These are phyloP conservation scores for Exophiala spinifera DNA, from an alignment of 2,329 filamentous ascomycete species.

Conservation along the genomic window DNA sequence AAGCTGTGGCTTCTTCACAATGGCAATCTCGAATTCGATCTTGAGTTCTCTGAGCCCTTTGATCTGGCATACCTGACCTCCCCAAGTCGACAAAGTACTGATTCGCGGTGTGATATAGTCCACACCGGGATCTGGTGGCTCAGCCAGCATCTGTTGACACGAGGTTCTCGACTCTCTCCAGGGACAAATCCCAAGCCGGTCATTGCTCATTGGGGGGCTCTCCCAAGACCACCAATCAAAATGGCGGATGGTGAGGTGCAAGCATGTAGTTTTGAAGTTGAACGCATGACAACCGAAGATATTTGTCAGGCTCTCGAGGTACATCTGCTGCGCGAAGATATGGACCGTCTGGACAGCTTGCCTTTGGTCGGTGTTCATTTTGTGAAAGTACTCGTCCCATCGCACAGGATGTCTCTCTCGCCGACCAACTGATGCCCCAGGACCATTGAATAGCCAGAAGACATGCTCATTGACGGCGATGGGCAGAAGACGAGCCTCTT, in stretches of 20 bases:
- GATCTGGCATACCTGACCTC: slow-evolving; percentile 19
- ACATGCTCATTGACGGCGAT: slow-evolving; percentile 33
- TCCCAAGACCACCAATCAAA: slow-evolving; percentile 35
- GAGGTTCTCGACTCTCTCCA: slow-evolving; percentile 21
- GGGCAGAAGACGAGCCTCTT: slow-evolving; percentile 38
- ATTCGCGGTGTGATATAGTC: slow-evolving; percentile 16
- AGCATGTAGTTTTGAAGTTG: slow-evolving; percentile 19
- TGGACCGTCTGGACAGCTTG: slow-evolving; percentile 26
- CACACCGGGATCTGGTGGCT: slow-evolving; percentile 7
- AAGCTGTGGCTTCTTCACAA: slow-evolving; percentile 29
- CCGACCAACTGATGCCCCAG: slow-evolving; percentile 16
- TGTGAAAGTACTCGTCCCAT: slow-evolving; percentile 22
- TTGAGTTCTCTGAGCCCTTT: slow-evolving; percentile 25
- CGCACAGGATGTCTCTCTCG: slow-evolving; percentile 6
- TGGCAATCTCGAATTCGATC: slow-evolving; percentile 33
- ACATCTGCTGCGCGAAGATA: slow-evolving; percentile 32
- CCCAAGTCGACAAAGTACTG: slow-evolving; percentile 19
- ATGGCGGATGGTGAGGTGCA: slow-evolving; percentile 32
- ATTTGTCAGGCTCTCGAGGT: slow-evolving; percentile 26
- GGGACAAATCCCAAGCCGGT: slow-evolving; percentile 32
- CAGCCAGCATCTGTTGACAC: slow-evolving; percentile 17
- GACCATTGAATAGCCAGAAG: slow-evolving; percentile 31
- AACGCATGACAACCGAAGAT: slow-evolving; percentile 2
- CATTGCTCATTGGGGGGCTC: slow-evolving; percentile 20
- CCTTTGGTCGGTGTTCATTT: slow-evolving; percentile 28